Percentiles rank a stretch among this genome's conserved stretches.
phyloP scores from a whole-genome alignment of 208 protist genomes.

The Leishmania arabica region DNA sequence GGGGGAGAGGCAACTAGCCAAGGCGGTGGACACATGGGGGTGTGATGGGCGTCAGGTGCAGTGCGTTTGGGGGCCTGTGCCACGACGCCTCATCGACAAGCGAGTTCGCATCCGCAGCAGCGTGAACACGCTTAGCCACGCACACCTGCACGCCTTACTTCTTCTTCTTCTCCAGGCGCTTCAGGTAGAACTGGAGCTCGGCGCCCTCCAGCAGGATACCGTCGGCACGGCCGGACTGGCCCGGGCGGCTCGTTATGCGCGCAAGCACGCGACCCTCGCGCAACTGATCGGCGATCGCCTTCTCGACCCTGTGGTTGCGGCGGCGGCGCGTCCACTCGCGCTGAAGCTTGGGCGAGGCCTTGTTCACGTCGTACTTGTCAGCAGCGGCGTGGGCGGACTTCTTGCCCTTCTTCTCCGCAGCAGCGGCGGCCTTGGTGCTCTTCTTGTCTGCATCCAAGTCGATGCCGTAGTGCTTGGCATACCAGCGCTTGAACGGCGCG shows the following conservation, averaged over 20 bases:
- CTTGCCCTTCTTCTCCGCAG: constrained; percentile 58
- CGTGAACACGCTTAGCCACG: not conserved
- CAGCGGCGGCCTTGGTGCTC: constrained; percentile 19
- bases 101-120: not conserved
- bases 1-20: not conserved
- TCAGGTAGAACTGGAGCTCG: constrained; percentile 99
- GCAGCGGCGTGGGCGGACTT: constrained; percentile 54
- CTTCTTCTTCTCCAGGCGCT: constrained; percentile 99
- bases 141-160: constrained; percentile 41
- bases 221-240: constrained; percentile 98
- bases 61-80: no score
- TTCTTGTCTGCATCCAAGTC: constrained; percentile 93
- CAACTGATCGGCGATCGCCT: constrained; percentile 93
- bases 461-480: constrained; percentile 98
- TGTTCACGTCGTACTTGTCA: constrained; percentile 81
- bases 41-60: not conserved
- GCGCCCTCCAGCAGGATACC: constrained; percentile 99
- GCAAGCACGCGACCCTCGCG: constrained; percentile 95
- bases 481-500: constrained; percentile 98
- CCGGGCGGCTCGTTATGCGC: constrained; percentile 97
- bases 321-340: constrained; percentile 81
- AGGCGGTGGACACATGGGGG: not conserved
- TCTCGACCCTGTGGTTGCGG: constrained; percentile 83
- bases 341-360: constrained; percentile 64
- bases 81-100: not conserved